Evolutionary conservation across 257 asterid genomes (phyloP).

Genomic region (Parsonsia alboflavescens): DNA sequence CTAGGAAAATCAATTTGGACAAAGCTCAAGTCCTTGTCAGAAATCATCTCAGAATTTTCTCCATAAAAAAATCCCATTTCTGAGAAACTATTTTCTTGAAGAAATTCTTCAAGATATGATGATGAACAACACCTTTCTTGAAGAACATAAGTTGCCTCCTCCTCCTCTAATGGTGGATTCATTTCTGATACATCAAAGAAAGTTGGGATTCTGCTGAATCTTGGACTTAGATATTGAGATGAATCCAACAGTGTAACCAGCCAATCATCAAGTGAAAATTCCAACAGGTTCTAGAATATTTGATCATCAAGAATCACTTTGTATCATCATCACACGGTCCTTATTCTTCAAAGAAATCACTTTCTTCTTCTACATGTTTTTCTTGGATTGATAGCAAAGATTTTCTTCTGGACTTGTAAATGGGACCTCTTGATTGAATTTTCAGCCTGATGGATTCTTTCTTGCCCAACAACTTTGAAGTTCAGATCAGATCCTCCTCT

Average conservation of each 20-base stretch:
- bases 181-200: slow-evolving; percentile 12
- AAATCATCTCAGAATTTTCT: slow-evolving; percentile 15
- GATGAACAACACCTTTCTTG: too few relatives aligned
- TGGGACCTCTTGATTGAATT: slow-evolving; percentile 3
- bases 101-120: background rate
- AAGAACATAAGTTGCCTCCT: too few relatives aligned
- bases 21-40: background rate
- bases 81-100: background rate
- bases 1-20: slow-evolving; percentile 19
- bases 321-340: slow-evolving; percentile 1
- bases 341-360: slow-evolving; percentile 3
- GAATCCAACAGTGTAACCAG: slow-evolving; percentile 7
- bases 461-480: background rate
- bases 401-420: slow-evolving; percentile 17
- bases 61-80: slow-evolving; percentile 1
- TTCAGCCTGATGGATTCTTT: slow-evolving; percentile 1
- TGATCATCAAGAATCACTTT: slow-evolving; percentile 1
- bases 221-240: background rate
- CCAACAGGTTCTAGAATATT: slow-evolving; percentile 4
- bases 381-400: background rate
- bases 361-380: background rate
- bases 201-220: background rate
- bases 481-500: background rate
- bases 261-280: slow-evolving; percentile 17
- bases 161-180: slow-evolving; percentile 11